Percentiles rank a stretch among this genome's conserved stretches.
phyloP scores from a whole-genome alignment of 331 rosid species.

The Acacia concinna region DNA sequence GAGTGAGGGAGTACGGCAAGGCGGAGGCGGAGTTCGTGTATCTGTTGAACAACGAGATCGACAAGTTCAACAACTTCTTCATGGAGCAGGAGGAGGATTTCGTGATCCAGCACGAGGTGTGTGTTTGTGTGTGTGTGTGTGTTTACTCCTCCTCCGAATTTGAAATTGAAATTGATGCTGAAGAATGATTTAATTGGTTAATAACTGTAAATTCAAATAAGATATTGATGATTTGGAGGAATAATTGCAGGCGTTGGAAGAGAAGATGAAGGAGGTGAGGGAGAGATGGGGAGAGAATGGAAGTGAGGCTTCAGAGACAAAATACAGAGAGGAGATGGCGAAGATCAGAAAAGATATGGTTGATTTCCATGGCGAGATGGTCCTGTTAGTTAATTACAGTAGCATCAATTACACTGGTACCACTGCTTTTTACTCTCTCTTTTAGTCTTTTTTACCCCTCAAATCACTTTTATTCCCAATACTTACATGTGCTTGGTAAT shows the following conservation, averaged over 20 bases:
- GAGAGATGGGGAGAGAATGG: constrained; percentile 62
- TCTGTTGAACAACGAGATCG: constrained; percentile 77
- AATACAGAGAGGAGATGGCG: constrained; percentile 55
- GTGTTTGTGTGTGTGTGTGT: constrained; percentile 33
- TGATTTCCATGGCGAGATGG: constrained; percentile 97
- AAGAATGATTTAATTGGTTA: neutral
- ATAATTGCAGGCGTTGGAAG: constrained; percentile 60
- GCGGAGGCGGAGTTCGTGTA: constrained; percentile 64
- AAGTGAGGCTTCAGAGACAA: constrained; percentile 42
- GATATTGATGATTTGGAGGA: neutral
- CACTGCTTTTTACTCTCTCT: neutral
- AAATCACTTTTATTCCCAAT: neutral
- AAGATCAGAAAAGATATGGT: constrained; percentile 74
- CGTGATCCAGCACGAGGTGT: constrained; percentile 71
- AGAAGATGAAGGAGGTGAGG: constrained; percentile 56
- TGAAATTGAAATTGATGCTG: neutral
- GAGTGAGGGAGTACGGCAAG: constrained; percentile 41
- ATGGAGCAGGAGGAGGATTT: constrained; percentile 84
- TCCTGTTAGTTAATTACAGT: constrained; percentile 80
- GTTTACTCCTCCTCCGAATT: neutral
- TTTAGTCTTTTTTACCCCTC: neutral
- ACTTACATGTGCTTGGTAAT: too few species aligned
- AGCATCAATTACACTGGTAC: constrained; percentile 86
- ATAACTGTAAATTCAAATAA: neutral
- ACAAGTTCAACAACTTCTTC: constrained; percentile 84